These are phyloP conservation scores for Trichoderma sp. DNA, from an alignment of 2,329 filamentous ascomycete genomes.

Conservation along the genomic window DNA sequence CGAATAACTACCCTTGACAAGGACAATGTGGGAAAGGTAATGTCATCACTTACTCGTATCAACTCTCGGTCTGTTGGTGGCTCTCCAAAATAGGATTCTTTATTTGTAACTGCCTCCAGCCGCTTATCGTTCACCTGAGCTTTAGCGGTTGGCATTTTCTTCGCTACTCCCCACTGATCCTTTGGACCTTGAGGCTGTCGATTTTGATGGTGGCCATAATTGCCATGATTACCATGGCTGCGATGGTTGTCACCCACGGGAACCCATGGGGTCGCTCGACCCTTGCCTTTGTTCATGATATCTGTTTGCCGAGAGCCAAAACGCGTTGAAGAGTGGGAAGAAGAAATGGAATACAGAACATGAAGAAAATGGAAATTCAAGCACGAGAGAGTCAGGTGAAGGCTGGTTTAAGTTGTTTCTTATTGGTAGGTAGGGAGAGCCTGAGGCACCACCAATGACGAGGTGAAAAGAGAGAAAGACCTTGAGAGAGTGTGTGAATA, in stretches of 20 bases:
- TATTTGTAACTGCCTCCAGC: conserved; percentile 22
- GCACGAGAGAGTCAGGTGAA: not conserved
- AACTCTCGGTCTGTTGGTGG: conserved; percentile 27
- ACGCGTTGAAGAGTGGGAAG: not conserved
- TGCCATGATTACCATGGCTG: not conserved
- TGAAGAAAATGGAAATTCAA: not conserved
- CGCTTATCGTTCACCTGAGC: conserved; percentile 26
- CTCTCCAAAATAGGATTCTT: conserved; percentile 26
- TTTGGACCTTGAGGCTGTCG: not conserved
- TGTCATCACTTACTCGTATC: conserved; percentile 27
- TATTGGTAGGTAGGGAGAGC: not conserved
- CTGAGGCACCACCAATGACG: not conserved
- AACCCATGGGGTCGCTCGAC: not conserved
- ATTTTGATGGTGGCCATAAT: not conserved
- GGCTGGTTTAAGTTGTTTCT: not conserved
- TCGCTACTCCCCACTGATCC: not conserved
- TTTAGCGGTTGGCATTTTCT: conserved; percentile 27
- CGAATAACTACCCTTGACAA: not conserved
- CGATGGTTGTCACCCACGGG: not conserved
- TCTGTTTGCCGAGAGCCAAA: not conserved
- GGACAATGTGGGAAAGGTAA: not conserved
- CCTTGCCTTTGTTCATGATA: not conserved
- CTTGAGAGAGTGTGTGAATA: not conserved
- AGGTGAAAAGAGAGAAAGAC: not conserved
- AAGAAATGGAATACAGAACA: accelerated